These are phyloP conservation scores for Sarocladium brachiariae DNA, from an alignment of 2,329 filamentous ascomycete species.

Conservation along the genomic window DNA sequence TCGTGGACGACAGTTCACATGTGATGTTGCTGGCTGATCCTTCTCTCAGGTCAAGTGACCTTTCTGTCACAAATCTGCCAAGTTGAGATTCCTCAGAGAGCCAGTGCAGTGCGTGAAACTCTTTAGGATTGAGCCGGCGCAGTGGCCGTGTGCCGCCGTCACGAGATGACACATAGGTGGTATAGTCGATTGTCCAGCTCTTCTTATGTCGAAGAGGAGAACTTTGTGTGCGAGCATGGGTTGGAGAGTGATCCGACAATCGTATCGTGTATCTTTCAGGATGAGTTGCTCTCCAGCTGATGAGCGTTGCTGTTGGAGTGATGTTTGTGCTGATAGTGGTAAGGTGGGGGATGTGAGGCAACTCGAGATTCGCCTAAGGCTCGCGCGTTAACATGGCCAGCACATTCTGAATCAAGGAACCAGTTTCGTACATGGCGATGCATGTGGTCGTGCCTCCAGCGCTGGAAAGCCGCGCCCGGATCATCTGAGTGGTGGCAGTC, in stretches of 20 bases:
- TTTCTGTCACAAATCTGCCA: conserved; percentile 29
- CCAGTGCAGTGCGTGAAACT: conserved; percentile 37
- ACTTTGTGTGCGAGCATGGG: conserved; percentile 19
- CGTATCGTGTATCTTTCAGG: conserved; percentile 31
- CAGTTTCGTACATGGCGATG: conserved; percentile 30
- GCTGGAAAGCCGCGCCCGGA: conserved; percentile 37
- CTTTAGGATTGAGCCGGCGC: conserved; percentile 28
- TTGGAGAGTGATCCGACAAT: conserved; percentile 30
- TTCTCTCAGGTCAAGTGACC: conserved; percentile 15
- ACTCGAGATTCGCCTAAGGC: conserved; percentile 31
- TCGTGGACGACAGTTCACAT: not conserved
- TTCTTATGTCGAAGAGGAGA: conserved; percentile 32
- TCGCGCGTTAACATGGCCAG: conserved; percentile 11
- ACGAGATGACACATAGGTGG: conserved; percentile 33
- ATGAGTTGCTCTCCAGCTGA: conserved; percentile 30
- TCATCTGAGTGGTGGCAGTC: conserved; percentile 38
- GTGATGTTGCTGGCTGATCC: conserved; percentile 5
- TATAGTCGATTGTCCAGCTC: conserved; percentile 36
- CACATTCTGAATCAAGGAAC: not conserved
- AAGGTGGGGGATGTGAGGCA: conserved; percentile 40
- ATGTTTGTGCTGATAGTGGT: conserved; percentile 36
- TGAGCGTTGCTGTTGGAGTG: conserved; percentile 29
- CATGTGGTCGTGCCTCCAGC: conserved; percentile 38
- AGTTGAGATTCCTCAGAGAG: conserved; percentile 18
- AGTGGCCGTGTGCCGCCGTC: conserved; percentile 30